Evolutionary conservation across 768 basidiomycete genomes (phyloP), one percentile per base, ranked within the genome.

Genomic region (Calocera viscosa): DNA sequence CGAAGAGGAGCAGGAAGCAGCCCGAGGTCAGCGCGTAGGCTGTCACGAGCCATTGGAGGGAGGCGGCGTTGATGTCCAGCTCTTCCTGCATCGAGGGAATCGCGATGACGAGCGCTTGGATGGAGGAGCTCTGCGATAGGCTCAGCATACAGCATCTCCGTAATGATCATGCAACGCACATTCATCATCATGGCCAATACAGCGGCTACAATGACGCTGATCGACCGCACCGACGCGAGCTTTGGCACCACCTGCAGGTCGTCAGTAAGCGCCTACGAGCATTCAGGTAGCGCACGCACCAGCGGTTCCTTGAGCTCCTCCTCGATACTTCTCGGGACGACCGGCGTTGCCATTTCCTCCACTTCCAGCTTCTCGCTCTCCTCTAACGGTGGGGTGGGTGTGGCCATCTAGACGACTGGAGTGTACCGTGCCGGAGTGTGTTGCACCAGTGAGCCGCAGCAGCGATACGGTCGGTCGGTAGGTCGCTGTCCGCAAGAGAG

Each of bases 1-100:
- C 91, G 32, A 84, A 85, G 17, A 90, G 81, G 12, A 93, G 79
- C 2, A 92, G 81, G 11, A 92, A 78, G 71, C 91, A 93, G 8
- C 87, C 89, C 14, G 66, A 69, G 1, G 76, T 73, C 2, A 77
- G 69, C 32, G 71, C 66, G 66, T 76, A 77, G 5, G 74, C 71
- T 17, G 71, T 71, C 2, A 74, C 60, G 5, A 76, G 69, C 77
- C 77, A 78, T 63, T 77, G 75, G 2, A 77, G 67, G 26, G 53
- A 60, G 24, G 53, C 53, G 53, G 53, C 14, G 53, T 60, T 60
- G 53, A 60, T 60, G 53, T 26, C 10, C 5, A 60, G 53, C 26
- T 26, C 24, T 60, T 60, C 14, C 30, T 60, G 53, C 26, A 60
- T 60, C 14, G 53, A 60, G 53, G 53, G 53, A 19, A 60, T 60